Base-by-base conservation (phyloP, 1,139 yeast species). In the Meyerozyma guilliermondii region DNA sequence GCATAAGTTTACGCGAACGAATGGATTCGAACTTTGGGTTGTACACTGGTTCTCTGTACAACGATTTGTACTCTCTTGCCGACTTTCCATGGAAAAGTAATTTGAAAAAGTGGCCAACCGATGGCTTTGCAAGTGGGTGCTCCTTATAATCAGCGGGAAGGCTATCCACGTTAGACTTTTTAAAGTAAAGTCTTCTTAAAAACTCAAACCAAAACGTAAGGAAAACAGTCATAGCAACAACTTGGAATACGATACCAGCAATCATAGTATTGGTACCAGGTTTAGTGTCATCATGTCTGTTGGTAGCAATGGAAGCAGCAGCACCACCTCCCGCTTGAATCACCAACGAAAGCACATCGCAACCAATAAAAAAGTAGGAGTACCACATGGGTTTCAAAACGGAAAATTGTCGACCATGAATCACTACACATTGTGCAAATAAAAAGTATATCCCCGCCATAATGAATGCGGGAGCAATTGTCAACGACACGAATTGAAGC, bases 301-400 rank as follows among this genome's bases (percentile, higher is more conserved):
- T 56, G 9, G 78, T 65, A 0, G 78, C 77, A 28, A 74, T 68
- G 1, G 94, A 80, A 3, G 89, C 83, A 51, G 82, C 77, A 46
- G 91, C 96, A 43, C 87, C 88, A 30, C 96, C 97, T 22, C 74
- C 80, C 5, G 87, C 96, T 60, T 89, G 97, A 30, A 89, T 62
- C 11, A 82, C 61, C 47, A 89, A 71, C 1, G 95, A 80, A 7
- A 84, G 55, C 10, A 86, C 68, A 54, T 89, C 96, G 50, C 79
- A 71, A 7, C 75, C 65, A 34, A 86, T 80, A 57, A 86, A 87
- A 26, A 84, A 68, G 52, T 81, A 78, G 0, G 89, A 76, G 60
- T 88, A 89, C 60, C 77, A 74, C 80, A 85, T 79, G 3, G 97
- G 96, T 50, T 74, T 77, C 46, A 89, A 60, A 0, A 76, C 56